A percentile compares a stretch with the other conserved stretches of the same genome.
Conservation (phyloP, 116 monocot species). For the Papilionanthe hybrid region DNA sequence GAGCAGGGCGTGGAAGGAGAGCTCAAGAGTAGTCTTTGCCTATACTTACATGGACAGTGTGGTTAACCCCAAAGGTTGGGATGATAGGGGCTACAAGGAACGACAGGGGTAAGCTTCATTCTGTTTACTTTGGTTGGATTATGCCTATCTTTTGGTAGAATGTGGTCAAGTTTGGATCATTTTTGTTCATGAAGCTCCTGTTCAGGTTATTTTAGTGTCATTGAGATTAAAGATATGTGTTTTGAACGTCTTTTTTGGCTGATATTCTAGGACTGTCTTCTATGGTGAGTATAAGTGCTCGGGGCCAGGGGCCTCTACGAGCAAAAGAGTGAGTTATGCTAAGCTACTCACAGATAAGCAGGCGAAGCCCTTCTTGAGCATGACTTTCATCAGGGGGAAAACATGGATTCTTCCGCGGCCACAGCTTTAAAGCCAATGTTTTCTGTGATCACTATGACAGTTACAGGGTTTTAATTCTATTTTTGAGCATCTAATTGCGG, state of each 20-base stretch:
- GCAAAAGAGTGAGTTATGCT: constrained; percentile 33
- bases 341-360: constrained; percentile 29
- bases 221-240: too few relatives aligned
- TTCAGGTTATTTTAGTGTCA: too few relatives aligned
- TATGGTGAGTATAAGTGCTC: constrained; percentile 68
- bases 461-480: background rate
- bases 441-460: background rate
- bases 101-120: constrained; percentile 12
- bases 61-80: constrained; percentile 24
- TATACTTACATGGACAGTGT: constrained; percentile 21
- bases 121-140: background rate
- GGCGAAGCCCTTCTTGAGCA: constrained; percentile 44
- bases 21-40: constrained; percentile 29
- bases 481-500: background rate
- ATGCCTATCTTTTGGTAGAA: too few relatives aligned
- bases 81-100: constrained; percentile 10
- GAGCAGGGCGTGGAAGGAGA: constrained; percentile 23
- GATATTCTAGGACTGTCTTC: constrained; percentile 35
- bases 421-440: background rate
- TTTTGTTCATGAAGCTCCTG: too few relatives aligned
- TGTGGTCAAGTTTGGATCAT: background rate
- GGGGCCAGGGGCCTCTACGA: constrained; percentile 45
- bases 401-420: constrained; percentile 56
- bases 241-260: background rate
- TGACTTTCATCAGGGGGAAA: constrained; percentile 30